Conservation (phyloP, 495 filamentous ascomycete genomes). For the Choiromyces venosus region DNA sequence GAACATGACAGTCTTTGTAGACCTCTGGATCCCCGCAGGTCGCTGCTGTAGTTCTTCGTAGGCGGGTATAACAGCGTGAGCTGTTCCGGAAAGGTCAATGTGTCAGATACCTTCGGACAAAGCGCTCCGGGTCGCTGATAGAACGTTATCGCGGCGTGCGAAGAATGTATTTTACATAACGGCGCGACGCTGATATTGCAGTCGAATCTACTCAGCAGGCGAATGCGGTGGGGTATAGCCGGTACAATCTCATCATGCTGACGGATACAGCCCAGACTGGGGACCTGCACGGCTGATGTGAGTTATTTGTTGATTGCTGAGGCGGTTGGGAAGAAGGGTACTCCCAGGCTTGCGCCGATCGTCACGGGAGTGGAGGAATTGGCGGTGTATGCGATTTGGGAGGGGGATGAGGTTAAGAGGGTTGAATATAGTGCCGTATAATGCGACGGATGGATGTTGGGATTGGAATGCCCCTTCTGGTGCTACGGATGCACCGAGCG, state of each 20-base stretch:
- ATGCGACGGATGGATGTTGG: slow-evolving; percentile 19
- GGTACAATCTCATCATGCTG: slow-evolving; percentile 30
- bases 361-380: slow-evolving; percentile 5
- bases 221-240: slow-evolving; percentile 25
- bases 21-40: slow-evolving; percentile 25
- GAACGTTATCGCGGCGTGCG: slow-evolving; percentile 22
- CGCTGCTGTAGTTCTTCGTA: slow-evolving; percentile 37
- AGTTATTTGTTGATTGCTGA: slow-evolving; percentile 21
- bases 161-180: slow-evolving; percentile 27
- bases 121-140: slow-evolving; percentile 20
- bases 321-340: slow-evolving; percentile 7
- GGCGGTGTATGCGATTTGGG: slow-evolving; percentile 22
- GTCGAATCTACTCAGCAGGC: slow-evolving; percentile 9
- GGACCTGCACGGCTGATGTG: slow-evolving; percentile 18
- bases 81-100: slow-evolving; percentile 23
- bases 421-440: slow-evolving; percentile 26
- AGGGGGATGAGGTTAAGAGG: slow-evolving; percentile 11
- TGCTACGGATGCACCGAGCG: background rate
- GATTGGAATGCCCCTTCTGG: slow-evolving; percentile 7
- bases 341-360: slow-evolving; percentile 14
- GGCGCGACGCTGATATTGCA: slow-evolving; percentile 26
- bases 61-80: slow-evolving; percentile 41
- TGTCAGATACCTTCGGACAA: slow-evolving; percentile 28
- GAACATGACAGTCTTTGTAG: slow-evolving; percentile 22
- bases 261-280: slow-evolving; percentile 11